Base-by-base conservation (phyloP, 805 yeast genomes). In the Crinitomyces ghanaensis region DNA sequence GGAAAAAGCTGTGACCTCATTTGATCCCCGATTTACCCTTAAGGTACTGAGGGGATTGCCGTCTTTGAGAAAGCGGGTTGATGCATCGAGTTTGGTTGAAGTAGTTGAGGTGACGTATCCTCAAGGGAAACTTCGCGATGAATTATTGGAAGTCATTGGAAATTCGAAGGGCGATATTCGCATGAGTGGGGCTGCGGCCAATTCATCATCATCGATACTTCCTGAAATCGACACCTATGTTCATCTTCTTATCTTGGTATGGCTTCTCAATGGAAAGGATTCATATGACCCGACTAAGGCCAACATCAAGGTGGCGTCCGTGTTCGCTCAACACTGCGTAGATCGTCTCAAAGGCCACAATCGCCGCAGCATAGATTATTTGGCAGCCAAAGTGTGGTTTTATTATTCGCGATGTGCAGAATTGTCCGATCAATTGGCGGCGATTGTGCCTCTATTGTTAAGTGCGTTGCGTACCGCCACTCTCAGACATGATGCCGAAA, bases 331-430 rank as follows among this genome's bases (percentile, higher is more conserved):
- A 23, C 22, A 31, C 18, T 34, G 66, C 44, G 38, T 56, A 54
- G 19, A 45, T 14, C 50, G 45, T 17, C 41, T 84, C 51, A 67
- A 70, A 37, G 56, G 65, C 9, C 78, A 78, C 60, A 84, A 84
- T 58, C 73, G 79, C 43, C 72, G 97, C 43, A 71, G 93, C 4
- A 62, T 88, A 44, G 97, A 91, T 58, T 74, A 81, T 48, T 68
- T 91, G 38, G 74, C 74, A 43, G 91, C 97, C 11, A 88, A 86
- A 56, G 67, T 81, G 40, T 91, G 97, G 97, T 91, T 88, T 54
- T 88, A 85, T 61, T 68, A 81, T 45, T 68, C 77, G 28, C 73
- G 93, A 56, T 70, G 85, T 2, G 72, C 74, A 44, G 97, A 88
- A 61, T 60, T 77, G 35, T 44, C 51, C 27, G 61, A 74, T 44